Evolutionary conservation across 169 alveolate species (phyloP), one percentile per base, ranked within the genome.

Genomic region (Babesia gibsoni): DNA sequence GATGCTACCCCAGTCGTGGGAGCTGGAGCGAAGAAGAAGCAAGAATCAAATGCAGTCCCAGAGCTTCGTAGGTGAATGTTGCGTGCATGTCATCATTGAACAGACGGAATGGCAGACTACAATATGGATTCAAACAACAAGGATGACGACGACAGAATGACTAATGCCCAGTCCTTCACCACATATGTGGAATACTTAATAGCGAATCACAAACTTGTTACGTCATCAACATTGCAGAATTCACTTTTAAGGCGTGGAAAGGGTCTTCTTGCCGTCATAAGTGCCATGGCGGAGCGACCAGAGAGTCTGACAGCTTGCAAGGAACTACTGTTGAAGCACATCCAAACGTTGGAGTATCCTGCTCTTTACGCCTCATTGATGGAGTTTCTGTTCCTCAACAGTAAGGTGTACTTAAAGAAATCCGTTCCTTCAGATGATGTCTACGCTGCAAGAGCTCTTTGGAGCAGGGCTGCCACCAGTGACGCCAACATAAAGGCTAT

Each of bases 241-340:
- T 14, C 65, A 36, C 73, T 75, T 0, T 18, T 75, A 14, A 69
- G 74, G 52, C 67, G 67, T 20, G 48, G 72, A 2, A 64, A 36
- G 64, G 85, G 85, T 30, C 66, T 75, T 16, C 45, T 75, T 14
- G 43, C 83, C 18, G 70, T 75, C 23, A 29, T 75, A 30, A 5
- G 42, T 20, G 16, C 46, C 9, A 68, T 68, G 54, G 20, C 78
- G 35, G 85, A 75, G 42, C 36, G 46, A n/a, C 43, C 32, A 8
- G 64, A 30, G 36, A 23, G 43, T 29, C 41, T 36, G 66, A 39
- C 25, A 4, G 41, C 29, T 27, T 56, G 52, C 42, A 56, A 56
- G 70, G 30, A 52, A 4, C 49, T 6, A 18, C 57, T 73, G 33
- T 10, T 36, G 48, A 35, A 42, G 25, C n/a, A 45, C 67, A 63